Evolutionary conservation across 179 eudicot genomes (phyloP).

Genomic region (Camellia oleifera): DNA sequence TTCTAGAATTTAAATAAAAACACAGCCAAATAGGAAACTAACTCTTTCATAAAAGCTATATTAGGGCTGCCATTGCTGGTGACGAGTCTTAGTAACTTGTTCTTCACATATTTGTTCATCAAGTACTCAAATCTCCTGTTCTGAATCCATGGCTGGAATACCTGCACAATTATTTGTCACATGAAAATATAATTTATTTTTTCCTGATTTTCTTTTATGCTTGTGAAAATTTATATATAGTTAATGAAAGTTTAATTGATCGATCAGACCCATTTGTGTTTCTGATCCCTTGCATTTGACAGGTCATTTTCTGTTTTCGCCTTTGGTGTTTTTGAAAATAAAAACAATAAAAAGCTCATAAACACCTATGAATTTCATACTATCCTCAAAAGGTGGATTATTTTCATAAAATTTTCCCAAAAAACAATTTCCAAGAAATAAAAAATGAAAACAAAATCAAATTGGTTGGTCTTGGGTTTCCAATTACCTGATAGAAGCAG

Average conservation of each 20-base stretch:
- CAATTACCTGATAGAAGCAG: slow-evolving; percentile 36
- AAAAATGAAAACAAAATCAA: background rate
- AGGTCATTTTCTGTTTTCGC: too few relatives aligned
- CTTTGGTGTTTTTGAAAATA: too few relatives aligned
- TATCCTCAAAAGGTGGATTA: too few relatives aligned
- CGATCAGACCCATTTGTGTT: too few relatives aligned
- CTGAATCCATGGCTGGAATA: slow-evolving; percentile 40
- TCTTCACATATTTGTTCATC: slow-evolving; percentile 25
- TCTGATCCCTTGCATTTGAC: too few relatives aligned
- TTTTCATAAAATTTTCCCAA: too few relatives aligned
- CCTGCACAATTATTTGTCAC: slow-evolving; percentile 14
- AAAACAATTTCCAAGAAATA: background rate
- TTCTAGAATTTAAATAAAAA: background rate
- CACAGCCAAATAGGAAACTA: background rate
- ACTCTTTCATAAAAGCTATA: slow-evolving; percentile 26
- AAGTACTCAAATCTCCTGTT: slow-evolving; percentile 34
- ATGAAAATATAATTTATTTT: background rate
- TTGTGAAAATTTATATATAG: background rate
- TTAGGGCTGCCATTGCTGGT: slow-evolving; percentile 30
- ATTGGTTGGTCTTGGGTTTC: background rate
- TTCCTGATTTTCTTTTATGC: background rate
- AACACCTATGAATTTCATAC: too few relatives aligned
- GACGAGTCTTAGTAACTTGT: slow-evolving; percentile 28
- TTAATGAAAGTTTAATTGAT: too few relatives aligned
- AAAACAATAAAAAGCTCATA: too few relatives aligned